Conservation (phyloP, 78 protist species). For the Bodo saltans region DNA sequence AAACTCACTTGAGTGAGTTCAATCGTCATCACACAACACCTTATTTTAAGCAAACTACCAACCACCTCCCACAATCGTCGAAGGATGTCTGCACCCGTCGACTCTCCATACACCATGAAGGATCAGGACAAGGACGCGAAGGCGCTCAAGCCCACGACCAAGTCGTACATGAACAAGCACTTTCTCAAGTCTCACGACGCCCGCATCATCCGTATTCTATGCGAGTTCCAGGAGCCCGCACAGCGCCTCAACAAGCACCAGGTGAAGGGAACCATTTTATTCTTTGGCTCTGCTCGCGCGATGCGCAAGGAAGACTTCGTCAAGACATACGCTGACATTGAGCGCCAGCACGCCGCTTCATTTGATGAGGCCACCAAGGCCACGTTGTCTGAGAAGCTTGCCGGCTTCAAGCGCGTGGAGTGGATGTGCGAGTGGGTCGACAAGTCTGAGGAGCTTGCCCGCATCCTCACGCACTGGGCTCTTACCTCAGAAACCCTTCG, state of each 20-base stretch:
- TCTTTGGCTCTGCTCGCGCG: constrained; percentile 50
- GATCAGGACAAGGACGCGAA: background rate
- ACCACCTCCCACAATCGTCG: no score
- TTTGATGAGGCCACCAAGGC: background rate
- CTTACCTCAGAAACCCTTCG: background rate
- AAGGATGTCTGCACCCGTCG: no score
- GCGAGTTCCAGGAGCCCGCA: constrained; percentile 44
- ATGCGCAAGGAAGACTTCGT: constrained; percentile 1
- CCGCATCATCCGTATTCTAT: constrained; percentile 44
- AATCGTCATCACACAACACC: background rate
- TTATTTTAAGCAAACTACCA: no score
- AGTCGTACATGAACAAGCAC: constrained; percentile 30
- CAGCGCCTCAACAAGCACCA: constrained; percentile 10
- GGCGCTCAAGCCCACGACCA: background rate
- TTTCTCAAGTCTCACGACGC: constrained; percentile 29
- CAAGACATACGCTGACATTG: background rate
- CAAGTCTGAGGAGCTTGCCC: constrained; percentile 26
- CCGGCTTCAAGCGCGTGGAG: background rate
- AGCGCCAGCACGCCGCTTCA: background rate
- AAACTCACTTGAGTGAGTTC: background rate
- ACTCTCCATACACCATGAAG: constrained; percentile 15
- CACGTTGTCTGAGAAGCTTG: background rate
- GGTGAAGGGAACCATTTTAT: constrained; percentile 22
- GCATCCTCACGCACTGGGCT: constrained; percentile 7
- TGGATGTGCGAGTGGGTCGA: constrained; percentile 42